Base-by-base conservation (phyloP, 1,139 yeast genomes). In the Meyerozyma carpophila region DNA sequence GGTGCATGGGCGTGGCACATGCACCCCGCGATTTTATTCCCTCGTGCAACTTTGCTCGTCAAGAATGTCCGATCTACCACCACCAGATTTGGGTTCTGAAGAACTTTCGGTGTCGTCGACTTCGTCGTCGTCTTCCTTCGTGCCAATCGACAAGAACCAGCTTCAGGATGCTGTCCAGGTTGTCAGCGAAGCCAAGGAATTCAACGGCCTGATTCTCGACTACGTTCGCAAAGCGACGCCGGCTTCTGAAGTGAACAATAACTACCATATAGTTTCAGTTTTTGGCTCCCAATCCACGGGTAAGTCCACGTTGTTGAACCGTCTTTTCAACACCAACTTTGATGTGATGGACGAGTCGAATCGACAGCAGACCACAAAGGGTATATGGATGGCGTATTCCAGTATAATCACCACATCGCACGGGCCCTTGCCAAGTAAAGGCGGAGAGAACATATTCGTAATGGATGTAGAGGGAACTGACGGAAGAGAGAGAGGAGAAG, bases 381-480 rank as follows among this genome's bases (percentile, higher is more conserved):
- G 98, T 28, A 90, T 89, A 50, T 90, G 96, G 97, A 67, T 90
- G 64, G 93, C 95, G 0, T 80, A 79, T 57, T 81, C 90, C 1
- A 62, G 63, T 5, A 55, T 52, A 7, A 60, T 61, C 25, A 68
- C 70, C 28, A 59, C 65, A 28, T 52, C 56, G 1, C 57, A 52
- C 1, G 46, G 49, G 8, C 37, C 26, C 7, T 4, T 34, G 11
- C 25, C 37, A 8, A 34, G 37, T 13, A 34, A 34, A 25, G 26
- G 26, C 14, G 37, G 37, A 14, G 63, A 62, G 40, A 77, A 75
- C 51, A 70, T 90, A n/a, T 77, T 90, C 53, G 95, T 93, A 2
- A 76, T 93, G 79, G 98, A 93, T 61, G 98, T 93, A 16, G 98
- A 93, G 66, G 98, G 98, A 39, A 90, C 98, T 2, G 98, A 93